Conservation (phyloP, 1,139 yeast genomes). For the Geotrichum aggregatum region DNA sequence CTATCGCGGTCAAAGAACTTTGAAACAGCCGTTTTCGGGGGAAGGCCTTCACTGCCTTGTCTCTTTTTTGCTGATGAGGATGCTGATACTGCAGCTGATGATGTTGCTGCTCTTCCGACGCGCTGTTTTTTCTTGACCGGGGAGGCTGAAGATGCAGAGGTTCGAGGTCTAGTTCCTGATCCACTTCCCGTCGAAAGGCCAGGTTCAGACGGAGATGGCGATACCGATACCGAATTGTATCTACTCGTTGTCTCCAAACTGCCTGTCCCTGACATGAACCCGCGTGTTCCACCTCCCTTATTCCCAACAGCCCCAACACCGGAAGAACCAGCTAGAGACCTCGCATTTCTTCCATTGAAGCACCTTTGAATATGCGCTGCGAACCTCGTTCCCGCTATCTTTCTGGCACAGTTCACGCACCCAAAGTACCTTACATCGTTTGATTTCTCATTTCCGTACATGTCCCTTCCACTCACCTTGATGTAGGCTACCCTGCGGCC, state of each 20-base stretch:
- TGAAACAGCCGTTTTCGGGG: constrained; percentile 31
- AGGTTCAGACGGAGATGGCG: constrained; percentile 20
- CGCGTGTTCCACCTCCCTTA: neutral
- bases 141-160: constrained; percentile 12
- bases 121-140: constrained; percentile 24
- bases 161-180: too few species aligned
- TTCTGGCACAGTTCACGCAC: constrained; percentile 78
- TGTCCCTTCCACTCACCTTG: constrained; percentile 43
- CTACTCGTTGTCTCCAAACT: constrained; percentile 22
- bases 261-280: neutral
- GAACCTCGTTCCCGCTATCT: constrained; percentile 84
- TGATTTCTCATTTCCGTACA: constrained; percentile 48
- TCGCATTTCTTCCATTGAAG: constrained; percentile 50
- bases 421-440: constrained; percentile 55
- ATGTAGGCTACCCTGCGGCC: constrained; percentile 34
- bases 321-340: constrained; percentile 17
- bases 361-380: constrained; percentile 93
- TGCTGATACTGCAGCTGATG: neutral
- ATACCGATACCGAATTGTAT: constrained; percentile 24
- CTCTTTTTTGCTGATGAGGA: neutral
- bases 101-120: neutral
- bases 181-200: too few species aligned
- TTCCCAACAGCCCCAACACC: neutral
- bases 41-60: constrained; percentile 24
- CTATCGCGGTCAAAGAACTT: constrained; percentile 29